Evolutionary conservation across 1,284 basidiomycete genomes (phyloP).

Genomic region (Puccinia triticina): DNA sequence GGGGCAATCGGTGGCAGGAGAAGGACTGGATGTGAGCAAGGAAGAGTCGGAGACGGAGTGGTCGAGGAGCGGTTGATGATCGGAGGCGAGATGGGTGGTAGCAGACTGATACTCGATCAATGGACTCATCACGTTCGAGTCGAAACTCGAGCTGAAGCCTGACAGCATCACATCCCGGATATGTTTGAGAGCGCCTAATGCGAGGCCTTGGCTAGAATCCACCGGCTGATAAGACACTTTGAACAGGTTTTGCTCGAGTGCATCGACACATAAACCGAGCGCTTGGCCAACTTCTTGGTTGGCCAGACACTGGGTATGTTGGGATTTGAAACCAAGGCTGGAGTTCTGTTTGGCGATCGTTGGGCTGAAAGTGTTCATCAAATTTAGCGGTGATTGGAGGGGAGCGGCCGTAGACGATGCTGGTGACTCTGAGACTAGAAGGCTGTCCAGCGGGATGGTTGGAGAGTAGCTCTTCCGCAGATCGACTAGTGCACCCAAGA

Average conservation of each 20-base stretch:
- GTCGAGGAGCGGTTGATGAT: not conserved
- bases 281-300: slow-evolving; percentile 37
- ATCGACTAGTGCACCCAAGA: slow-evolving; percentile 25
- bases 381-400: not conserved
- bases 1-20: not conserved
- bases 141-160: slow-evolving; percentile 24
- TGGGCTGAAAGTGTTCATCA: not conserved
- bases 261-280: slow-evolving; percentile 19
- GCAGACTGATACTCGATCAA: slow-evolving; percentile 37
- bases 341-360: not conserved
- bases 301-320: slow-evolving; percentile 14
- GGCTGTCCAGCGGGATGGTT: not conserved
- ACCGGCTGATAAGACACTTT: not conserved
- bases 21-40: not conserved
- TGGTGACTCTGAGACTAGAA: not conserved
- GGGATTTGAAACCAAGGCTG: not conserved
- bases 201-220: slow-evolving; percentile 5
- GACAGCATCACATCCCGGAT: slow-evolving; percentile 35
- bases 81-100: not conserved
- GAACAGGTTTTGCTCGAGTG: slow-evolving; percentile 21
- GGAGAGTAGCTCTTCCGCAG: slow-evolving; percentile 18
- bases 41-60: not conserved
- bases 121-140: slow-evolving; percentile 36
- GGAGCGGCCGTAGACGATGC: not conserved
- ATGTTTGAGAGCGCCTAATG: slow-evolving; percentile 23